Evolutionary conservation across 1,284 basidiomycete species (phyloP), one percentile per base, ranked within the genome.

Genomic region (Tilletia horrida): DNA sequence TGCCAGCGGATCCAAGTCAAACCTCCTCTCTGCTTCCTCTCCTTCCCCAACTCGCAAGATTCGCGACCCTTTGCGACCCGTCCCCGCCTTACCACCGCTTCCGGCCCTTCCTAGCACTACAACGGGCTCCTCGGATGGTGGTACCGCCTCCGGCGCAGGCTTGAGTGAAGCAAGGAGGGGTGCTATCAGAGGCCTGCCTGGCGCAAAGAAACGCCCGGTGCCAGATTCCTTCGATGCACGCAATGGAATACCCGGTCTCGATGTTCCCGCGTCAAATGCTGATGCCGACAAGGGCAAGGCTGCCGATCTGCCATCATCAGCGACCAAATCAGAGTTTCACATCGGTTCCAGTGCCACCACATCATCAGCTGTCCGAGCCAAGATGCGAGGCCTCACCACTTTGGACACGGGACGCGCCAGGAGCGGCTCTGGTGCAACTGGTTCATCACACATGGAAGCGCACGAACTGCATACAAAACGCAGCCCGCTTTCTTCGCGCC

Each of bases 191-290:
- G 27, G 27, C 35, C 11, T 59, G 31, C 55, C 27, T 29, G 55
- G 27, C 11, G 35, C 27, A 3, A 59, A 59, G 55, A 59, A 59
- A 16, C 27, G 55, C 9, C 14, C 55, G 27, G 55, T 18, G 7
- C 55, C 55, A 1, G 55, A 59, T 16, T 35, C 55, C 29, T 59
- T 59, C 16, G 55, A 59, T 35, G 55, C 27, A 18, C 55, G 31
- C 9, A 29, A 25, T 29, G 55, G 29, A 11, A 48, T 23, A 48
- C 21, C 45, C 16, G 21, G 45, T 18, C 45, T 23, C 45, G 21
- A 48, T 4, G 16, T 23, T 6, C 4, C 3, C 16, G 21, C 45
- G 16, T 23, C 16, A 16, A 48, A 23, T 48, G 18, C 21, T 18
- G 45, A 6, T 48, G 18, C 21, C 7, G 45, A 6, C 16, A 18